These are phyloP conservation scores for Calonectria naviculata DNA, from an alignment of 2,329 filamentous ascomycete species.

Conservation along the genomic window DNA sequence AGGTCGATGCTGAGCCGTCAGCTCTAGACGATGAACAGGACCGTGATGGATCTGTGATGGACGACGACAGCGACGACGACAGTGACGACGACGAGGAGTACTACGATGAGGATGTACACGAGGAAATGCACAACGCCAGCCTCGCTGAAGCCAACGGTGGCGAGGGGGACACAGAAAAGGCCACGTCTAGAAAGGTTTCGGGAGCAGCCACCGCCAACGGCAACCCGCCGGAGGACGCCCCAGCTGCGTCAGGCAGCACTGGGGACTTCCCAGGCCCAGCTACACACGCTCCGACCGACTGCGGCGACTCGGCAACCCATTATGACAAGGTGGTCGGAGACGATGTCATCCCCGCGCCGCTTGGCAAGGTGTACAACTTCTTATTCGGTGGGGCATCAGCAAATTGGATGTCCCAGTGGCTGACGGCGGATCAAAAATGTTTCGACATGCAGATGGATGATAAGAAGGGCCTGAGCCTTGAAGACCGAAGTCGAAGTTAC, in stretches of 20 bases:
- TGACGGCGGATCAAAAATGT: constrained; percentile 89
- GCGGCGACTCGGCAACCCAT: constrained; percentile 80
- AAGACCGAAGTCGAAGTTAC: constrained; percentile 80
- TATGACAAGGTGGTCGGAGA: constrained; percentile 89
- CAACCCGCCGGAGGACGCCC: constrained; percentile 57
- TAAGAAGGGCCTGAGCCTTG: constrained; percentile 79
- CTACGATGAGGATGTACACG: constrained; percentile 80
- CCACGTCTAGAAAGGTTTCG: constrained; percentile 78
- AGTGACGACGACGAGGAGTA: constrained; percentile 67
- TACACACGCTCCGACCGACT: constrained; percentile 86
- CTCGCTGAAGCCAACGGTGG: constrained; percentile 54
- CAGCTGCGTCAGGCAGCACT: constrained; percentile 52
- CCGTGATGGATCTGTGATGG: constrained; percentile 68
- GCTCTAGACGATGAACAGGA: constrained; percentile 50
- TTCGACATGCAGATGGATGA: constrained; percentile 89
- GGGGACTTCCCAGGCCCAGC: constrained; percentile 87
- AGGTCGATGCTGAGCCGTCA: constrained; percentile 67
- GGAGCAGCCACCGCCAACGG: constrained; percentile 59
- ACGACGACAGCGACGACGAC: constrained; percentile 76
- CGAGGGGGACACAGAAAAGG: constrained; percentile 70
- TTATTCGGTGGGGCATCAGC: constrained; percentile 86
- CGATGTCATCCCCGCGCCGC: constrained; percentile 84
- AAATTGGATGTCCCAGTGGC: constrained; percentile 86
- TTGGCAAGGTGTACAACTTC: constrained; percentile 91
- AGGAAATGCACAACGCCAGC: constrained; percentile 84